Base-by-base conservation (phyloP, 2,329 filamentous ascomycete genomes). In the Golovinomyces cichoracearum region DNA sequence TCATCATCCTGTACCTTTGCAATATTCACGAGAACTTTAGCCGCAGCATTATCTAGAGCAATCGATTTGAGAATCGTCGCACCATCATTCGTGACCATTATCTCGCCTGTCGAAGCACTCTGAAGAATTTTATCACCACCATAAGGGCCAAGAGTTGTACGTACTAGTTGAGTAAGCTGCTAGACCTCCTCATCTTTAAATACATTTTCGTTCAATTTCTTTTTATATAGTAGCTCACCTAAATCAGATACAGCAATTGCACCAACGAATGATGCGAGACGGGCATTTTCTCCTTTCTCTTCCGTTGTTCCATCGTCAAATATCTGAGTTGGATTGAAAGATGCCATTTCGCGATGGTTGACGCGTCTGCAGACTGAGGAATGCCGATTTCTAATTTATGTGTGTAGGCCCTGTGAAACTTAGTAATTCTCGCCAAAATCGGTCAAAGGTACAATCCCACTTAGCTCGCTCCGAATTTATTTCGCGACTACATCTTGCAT, bases 1-100 rank as follows among this genome's bases (percentile, higher is more conserved):
- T 98, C 90, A 63, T 98, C 90, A 61, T 98, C 90, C 64, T 98
- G 90, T 5, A 98, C 90, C 68, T 98, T 98, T 54, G 88, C 95
- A 59, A 98, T 95, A 65, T 98, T 98, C 62, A 98, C 90, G 40
- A 98, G 73, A 4, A 98, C 90, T 68, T 98, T 98, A 49, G 90
- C 90, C 21, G 90, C 90, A 40, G 90, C 90, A 63, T 98, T 98
- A 65, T 98, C 90, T 61, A 98, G 80, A 40, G 90, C 90, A 64
- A 98, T 98, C 48, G 88, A 83, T 68, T 98, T 98, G 55, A 98
- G 75, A 57, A 98, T 98, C 22, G 90, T 98, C 54, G 90, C 90
- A 62, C 90, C 90, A 66, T 98, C 90, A 66, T 98, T 98, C 51
- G 90, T 98, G 53, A 98, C 90, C 76, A 95, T 83, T 60, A 95